A percentile compares a stretch with the other conserved stretches of the same genome.
Evolutionary conservation across 78 protist genomes (phyloP).

Genomic region (Speleostelium caveatum): DNA sequence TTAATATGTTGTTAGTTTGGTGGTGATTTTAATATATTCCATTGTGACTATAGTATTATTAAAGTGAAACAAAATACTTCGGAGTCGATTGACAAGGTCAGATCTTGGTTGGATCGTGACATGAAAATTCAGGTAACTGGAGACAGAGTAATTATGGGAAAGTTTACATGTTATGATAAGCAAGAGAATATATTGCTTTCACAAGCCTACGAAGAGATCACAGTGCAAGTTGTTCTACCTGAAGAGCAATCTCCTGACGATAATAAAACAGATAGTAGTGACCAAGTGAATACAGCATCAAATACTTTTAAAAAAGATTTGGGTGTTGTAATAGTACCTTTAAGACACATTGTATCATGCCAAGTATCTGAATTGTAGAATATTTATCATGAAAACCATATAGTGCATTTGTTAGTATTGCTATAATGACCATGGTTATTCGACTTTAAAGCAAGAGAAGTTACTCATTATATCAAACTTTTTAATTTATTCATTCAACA

Average conservation of each 20-base stretch:
- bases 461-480: no score
- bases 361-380: constrained; percentile 1
- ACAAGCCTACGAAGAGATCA: constrained; percentile 22
- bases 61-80: neutral
- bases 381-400: no score
- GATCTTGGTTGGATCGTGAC: constrained; percentile 22
- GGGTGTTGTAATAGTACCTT: constrained; percentile 47
- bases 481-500: no score
- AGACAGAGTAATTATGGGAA: constrained; percentile 24
- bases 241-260: neutral
- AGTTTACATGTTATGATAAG: constrained; percentile 45
- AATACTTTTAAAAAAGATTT: constrained; percentile 35
- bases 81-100: neutral
- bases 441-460: no score
- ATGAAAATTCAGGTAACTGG: constrained; percentile 8
- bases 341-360: constrained; percentile 33
- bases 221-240: neutral
- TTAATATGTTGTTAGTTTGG: no score
- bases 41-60: no score
- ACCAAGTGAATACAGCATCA: neutral
- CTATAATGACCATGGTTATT: no score
- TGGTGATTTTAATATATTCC: no score
- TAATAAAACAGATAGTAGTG: neutral
- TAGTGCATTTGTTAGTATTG: no score
- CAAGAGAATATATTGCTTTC: constrained; percentile 57